A percentile compares a stretch with the other conserved stretches of the same genome.
Conservation (phyloP, 108 stramenopile genomes). For the Fistulifera pelliculosa region DNA sequence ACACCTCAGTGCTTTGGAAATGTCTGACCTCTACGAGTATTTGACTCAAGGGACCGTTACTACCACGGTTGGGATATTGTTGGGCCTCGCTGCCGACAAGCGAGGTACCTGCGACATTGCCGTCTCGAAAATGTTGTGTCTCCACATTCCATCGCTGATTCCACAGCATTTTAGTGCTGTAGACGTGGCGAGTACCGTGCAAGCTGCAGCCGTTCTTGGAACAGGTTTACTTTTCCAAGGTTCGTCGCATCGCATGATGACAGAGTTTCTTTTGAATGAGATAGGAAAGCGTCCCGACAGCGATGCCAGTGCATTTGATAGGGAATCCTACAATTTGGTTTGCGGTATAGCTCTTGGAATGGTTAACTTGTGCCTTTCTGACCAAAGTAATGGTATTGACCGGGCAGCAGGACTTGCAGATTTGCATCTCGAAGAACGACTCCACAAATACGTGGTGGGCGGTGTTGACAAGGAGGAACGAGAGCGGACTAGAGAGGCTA, state of each 20-base stretch:
- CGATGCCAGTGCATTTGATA: constrained; percentile 65
- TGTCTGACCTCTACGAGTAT: constrained; percentile 95
- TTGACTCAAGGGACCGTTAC: constrained; percentile 91
- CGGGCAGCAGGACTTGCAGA: constrained; percentile 73
- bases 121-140: constrained; percentile 94
- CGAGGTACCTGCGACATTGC: constrained; percentile 84
- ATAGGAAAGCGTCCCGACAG: constrained; percentile 77
- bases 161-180: constrained; percentile 84
- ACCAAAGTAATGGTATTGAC: constrained; percentile 2
- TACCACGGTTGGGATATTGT: constrained; percentile 89
- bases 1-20: constrained; percentile 84
- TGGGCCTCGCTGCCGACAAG: constrained; percentile 95
- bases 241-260: constrained; percentile 92
- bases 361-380: constrained; percentile 72
- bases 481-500: constrained; percentile 28
- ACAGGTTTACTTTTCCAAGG: constrained; percentile 88
- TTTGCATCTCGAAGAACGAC: constrained; percentile 86
- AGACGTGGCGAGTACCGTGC: constrained; percentile 84
- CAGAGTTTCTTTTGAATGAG: constrained; percentile 93
- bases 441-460: constrained; percentile 81
- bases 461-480: constrained; percentile 44
- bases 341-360: constrained; percentile 89
- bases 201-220: constrained; percentile 85
- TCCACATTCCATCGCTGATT: constrained; percentile 94
- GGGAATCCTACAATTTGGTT: constrained; percentile 85